phyloP scores from a whole-genome alignment of 2,329 filamentous ascomycete genomes.

The Pseudonectria foliicola region DNA sequence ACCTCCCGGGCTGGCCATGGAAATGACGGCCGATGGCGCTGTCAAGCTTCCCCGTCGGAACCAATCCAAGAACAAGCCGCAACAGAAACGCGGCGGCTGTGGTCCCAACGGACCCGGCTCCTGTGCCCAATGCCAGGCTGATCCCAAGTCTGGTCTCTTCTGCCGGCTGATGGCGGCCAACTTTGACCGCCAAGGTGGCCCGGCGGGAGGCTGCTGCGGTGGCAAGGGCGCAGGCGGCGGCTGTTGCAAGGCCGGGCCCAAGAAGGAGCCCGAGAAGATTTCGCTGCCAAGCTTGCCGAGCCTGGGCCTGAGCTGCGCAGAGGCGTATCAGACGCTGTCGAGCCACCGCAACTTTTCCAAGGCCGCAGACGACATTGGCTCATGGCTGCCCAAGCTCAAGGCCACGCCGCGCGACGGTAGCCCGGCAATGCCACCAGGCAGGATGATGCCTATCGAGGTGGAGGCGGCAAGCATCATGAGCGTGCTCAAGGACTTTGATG shows the following conservation, averaged over 20 bases:
- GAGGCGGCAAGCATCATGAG: conserved; percentile 81
- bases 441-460: conserved; percentile 62
- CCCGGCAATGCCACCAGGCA: conserved; percentile 26
- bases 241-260: conserved; percentile 50
- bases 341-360: conserved; percentile 70
- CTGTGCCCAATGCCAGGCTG: conserved; percentile 69
- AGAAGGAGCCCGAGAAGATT: conserved; percentile 25
- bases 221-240: conserved; percentile 52
- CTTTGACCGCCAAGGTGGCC: conserved; percentile 37
- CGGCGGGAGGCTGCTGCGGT: conserved; percentile 53
- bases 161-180: conserved; percentile 72
- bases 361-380: conserved; percentile 65
- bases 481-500: conserved; percentile 74
- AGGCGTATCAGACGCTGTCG: conserved; percentile 71
- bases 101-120: conserved; percentile 68
- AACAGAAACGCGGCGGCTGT: conserved; percentile 33
- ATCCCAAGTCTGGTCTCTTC: conserved; percentile 75
- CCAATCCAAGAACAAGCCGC: conserved; percentile 22
- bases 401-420: conserved; percentile 39
- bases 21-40: conserved; percentile 52
- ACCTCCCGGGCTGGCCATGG: conserved; percentile 44
- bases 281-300: conserved; percentile 32
- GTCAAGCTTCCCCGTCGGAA: conserved; percentile 49
- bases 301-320: conserved; percentile 64
- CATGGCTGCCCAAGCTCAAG: conserved; percentile 67